These are phyloP conservation scores for Pelargonium nanum DNA, from an alignment of 345 rosid genomes.

Conservation along the genomic window DNA sequence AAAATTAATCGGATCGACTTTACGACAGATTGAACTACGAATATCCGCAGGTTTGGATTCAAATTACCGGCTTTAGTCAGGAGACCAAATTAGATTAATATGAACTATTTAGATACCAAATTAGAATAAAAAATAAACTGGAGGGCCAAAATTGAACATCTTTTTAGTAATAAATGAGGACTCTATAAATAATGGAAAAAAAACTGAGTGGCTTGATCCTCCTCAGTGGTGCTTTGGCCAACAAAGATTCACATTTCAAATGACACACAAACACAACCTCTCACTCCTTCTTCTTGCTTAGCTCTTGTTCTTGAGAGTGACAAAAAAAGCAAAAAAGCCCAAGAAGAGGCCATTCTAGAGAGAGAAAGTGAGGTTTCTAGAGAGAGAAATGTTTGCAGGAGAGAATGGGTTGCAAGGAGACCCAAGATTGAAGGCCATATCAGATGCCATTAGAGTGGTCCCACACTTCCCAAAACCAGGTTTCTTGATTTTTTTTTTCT, in stretches of 20 bases:
- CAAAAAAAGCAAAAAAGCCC: no score
- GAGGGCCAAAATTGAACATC: no score
- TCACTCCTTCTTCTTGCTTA: no score
- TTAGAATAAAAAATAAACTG: no score
- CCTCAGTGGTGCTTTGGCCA: background rate
- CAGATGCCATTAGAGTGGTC: conserved; percentile 55
- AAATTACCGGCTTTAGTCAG: no score
- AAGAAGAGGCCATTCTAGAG: background rate
- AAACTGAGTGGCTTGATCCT: background rate
- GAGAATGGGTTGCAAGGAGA: conserved; percentile 71
- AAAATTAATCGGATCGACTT: no score
- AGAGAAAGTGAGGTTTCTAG: no score
- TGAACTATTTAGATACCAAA: no score
- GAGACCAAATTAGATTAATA: no score
- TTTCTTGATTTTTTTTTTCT: background rate
- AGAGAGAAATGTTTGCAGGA: conserved; percentile 41
- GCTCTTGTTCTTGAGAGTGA: background rate
- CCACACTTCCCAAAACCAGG: conserved; percentile 76
- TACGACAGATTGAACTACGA: no score
- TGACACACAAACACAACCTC: background rate
- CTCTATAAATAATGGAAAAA: background rate
- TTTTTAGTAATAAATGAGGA: background rate
- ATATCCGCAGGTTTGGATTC: no score
- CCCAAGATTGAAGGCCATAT: conserved; percentile 57
- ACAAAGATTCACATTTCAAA: background rate